Evolutionary conservation across 2,329 filamentous ascomycete genomes (phyloP).

Genomic region (Pseudogymnoascus sp.): DNA sequence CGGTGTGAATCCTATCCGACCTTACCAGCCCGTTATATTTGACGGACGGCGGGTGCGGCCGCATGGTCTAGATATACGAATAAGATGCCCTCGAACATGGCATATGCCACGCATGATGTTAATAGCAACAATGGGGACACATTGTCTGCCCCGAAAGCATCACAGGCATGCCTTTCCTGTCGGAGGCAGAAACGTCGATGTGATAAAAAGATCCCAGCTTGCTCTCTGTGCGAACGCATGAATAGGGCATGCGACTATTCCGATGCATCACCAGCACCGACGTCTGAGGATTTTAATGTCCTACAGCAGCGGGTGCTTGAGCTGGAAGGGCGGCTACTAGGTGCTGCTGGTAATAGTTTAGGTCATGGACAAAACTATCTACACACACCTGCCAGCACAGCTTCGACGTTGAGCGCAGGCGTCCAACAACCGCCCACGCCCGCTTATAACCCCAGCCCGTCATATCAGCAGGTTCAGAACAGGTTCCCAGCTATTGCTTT

Average conservation of each 20-base stretch:
- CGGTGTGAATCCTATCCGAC: background rate
- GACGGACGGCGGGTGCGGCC: background rate
- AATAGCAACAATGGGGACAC: background rate
- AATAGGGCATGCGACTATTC: constrained; percentile 36
- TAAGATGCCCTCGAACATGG: constrained; percentile 5
- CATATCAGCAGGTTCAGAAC: constrained; percentile 23
- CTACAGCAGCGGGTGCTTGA: constrained; percentile 32
- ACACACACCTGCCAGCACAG: background rate
- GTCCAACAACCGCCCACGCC: constrained; percentile 13
- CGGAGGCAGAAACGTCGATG: constrained; percentile 44
- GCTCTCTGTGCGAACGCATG: constrained; percentile 38
- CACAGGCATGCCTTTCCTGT: constrained; percentile 37
- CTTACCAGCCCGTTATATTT: background rate
- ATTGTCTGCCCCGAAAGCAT: constrained; percentile 24
- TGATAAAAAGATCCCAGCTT: constrained; percentile 41
- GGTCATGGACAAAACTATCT: background rate
- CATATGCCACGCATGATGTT: background rate
- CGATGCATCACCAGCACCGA: constrained; percentile 30
- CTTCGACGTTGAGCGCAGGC: background rate
- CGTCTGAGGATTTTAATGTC: constrained; percentile 34
- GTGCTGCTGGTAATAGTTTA: background rate
- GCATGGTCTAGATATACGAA: background rate
- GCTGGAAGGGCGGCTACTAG: constrained; percentile 31
- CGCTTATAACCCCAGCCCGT: constrained; percentile 19
- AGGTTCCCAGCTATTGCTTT: constrained; percentile 37